Base-by-base conservation (phyloP, 306 rosid species). In the Citrullus colocynthis region DNA sequence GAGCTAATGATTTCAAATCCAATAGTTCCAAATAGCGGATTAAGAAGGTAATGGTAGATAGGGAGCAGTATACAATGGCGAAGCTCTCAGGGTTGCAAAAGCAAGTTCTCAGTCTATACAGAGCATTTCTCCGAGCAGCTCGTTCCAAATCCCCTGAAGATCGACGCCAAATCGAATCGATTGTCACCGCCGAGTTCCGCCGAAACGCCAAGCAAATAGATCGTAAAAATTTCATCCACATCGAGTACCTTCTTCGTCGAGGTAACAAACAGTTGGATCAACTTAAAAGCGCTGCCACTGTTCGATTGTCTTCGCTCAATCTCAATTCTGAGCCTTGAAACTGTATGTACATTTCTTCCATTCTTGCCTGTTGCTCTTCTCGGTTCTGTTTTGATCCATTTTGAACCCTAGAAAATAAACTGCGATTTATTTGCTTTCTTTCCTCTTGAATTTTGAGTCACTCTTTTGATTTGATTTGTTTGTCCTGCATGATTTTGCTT, bases 1-100 rank as follows among this genome's bases (percentile, higher is more conserved):
- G 6, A 8, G 16, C 52, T 48, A 12, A 48, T 48, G 52, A 48
- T 48, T 48, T 48, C 52, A 45, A 45, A 8, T 7, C 6, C 11
- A 2, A 8, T 42, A 36, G 5, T 36, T 36, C 39, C 39, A 36
- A 36, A 36, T 5, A 36, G 39, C 11, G 45, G 11, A 1, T 42
- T 42, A 42, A 44, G 54, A 48, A 48, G 54, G 4, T 48, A 0
- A 12, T 13, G 54, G 5, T 13, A 12, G 54, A 5, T 48, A 12
- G 54, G 17, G 16, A 12, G 0, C 1, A 48, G 54, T 48, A 12
- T 51, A 78, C 87, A 58, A 91, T 80, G 20, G 85, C 82, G 39
- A 91, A 85, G 82, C 93, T 94, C 48, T 94, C 97, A 7, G 97
- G 97, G 45, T 82, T 94, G 93, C 98, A 94, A 78, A 94, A 82